phyloP scores from a whole-genome alignment of 176 grass and related monocot genomes.

The Carex scoparia region DNA sequence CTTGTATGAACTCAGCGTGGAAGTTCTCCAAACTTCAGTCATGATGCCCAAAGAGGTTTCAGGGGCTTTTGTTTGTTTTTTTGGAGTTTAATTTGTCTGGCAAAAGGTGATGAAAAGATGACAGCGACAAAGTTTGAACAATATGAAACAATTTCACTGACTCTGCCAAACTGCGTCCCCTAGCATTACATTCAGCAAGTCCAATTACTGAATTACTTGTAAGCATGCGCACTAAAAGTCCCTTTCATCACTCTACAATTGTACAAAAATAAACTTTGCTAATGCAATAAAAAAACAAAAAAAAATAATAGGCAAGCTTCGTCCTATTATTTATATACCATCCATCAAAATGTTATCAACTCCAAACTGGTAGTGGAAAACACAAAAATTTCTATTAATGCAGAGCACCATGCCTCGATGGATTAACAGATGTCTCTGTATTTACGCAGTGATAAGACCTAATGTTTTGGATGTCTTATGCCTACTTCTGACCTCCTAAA shows the following conservation, averaged over 20 bases:
- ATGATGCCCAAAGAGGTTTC: not conserved
- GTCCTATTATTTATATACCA: constrained; percentile 12
- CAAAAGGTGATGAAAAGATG: not conserved
- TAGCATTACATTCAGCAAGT: not conserved
- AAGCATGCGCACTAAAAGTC: not conserved
- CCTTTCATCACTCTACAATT: constrained; percentile 1
- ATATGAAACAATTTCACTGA: not conserved
- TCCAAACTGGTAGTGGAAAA: constrained; percentile 1
- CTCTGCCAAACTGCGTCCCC: too few species aligned
- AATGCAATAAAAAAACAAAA: not conserved
- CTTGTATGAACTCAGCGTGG: not conserved
- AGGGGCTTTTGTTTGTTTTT: not conserved
- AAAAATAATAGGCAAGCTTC: not conserved
- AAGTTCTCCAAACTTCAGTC: not conserved
- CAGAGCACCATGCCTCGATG: not conserved
- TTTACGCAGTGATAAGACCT: not conserved
- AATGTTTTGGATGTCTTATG: not conserved
- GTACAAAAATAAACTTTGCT: not conserved
- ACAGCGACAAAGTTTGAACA: not conserved
- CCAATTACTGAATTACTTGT: not conserved
- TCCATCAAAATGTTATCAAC: not conserved
- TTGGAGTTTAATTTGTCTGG: not conserved
- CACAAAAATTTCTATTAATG: not conserved
- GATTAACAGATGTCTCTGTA: not conserved
- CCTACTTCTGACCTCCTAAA: constrained; percentile 54